Evolutionary conservation across 176 grass and related monocot species (phyloP), one percentile per base, ranked within the genome.

Genomic region (Aegilops tauschii): DNA sequence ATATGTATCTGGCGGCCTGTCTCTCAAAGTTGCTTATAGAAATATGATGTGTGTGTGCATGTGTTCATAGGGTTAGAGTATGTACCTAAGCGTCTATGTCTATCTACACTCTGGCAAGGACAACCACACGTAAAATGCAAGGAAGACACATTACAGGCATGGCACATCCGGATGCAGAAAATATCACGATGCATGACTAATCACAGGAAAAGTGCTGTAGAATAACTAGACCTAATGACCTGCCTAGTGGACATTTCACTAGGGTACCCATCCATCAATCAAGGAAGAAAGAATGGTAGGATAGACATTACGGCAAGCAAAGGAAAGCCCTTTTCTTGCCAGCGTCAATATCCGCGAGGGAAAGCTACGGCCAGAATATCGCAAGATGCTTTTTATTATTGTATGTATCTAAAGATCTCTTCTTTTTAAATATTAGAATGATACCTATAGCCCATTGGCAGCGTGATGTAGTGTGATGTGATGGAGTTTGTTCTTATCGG

Each of bases 341-440:
- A 49, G 17, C 72, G 54, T 58, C 6, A 16, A 29, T 75, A 42
- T 17, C 29, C 10, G 72, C 72, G 17, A 75, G n/a, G 42, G 27
- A 75, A 75, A 49, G 72, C 13, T 29, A 23, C 27, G 13, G 4
- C 13, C 49, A 62, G 63, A 88, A 84, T 83, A 79, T 83, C 65
- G 50, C 40, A 1, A 54, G 79, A 75, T 82, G 16, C 6, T 58
- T 58, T 65, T 87, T 21, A 14, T 49, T 49, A 49, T 49, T 44
- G 42, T 36, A 36, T 36, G 35, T 47, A 47, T 47, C 45, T 47
- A 47, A 47, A 47, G 12, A 47, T 47, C 42, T 45, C 2, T 45
- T 45, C 42, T 45, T 64, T 30, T 40, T 35, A 2, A 3, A 73
- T 12, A 39, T 73, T 36, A 6, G 2, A 40, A 28, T 47, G 71